Evolutionary conservation across 2,329 filamentous ascomycete genomes (phyloP).

Genomic region (Alternaria conjuncta): DNA sequence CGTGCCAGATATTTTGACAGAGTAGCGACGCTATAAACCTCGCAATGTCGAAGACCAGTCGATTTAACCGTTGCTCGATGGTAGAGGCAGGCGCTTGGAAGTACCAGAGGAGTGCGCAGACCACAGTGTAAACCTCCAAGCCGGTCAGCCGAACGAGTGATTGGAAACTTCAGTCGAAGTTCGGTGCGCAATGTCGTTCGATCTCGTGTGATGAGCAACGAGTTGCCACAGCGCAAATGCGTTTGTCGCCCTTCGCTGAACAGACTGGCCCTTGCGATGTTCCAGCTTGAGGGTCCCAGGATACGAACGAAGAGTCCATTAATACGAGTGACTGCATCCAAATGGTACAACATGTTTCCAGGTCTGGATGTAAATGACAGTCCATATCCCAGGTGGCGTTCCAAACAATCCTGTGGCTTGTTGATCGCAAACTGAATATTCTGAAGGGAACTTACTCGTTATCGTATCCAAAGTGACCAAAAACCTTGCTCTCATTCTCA

Average conservation of each 20-base stretch:
- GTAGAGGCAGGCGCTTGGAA: background rate
- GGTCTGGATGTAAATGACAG: background rate
- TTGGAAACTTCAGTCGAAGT: background rate
- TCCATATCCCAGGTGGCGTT: background rate
- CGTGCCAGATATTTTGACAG: background rate
- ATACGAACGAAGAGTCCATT: background rate
- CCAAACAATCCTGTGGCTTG: background rate
- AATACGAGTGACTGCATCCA: background rate
- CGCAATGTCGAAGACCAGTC: background rate
- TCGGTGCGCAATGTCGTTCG: background rate
- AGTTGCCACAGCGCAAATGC: background rate
- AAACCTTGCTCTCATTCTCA: background rate
- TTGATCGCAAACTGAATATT: slow-evolving; percentile 4
- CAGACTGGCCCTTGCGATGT: background rate
- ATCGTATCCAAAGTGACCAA: background rate
- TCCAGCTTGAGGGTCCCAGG: background rate
- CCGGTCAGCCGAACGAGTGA: background rate
- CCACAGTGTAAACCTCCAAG: background rate
- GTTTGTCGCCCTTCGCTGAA: background rate
- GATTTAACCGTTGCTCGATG: background rate
- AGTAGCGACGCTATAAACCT: fast-evolving
- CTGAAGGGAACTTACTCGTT: slow-evolving; percentile 15
- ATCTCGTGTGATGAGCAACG: background rate
- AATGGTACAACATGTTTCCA: background rate
- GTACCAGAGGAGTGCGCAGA: background rate